Base-by-base conservation (phyloP, 257 asterid species). In the Scutellaria minor region DNA sequence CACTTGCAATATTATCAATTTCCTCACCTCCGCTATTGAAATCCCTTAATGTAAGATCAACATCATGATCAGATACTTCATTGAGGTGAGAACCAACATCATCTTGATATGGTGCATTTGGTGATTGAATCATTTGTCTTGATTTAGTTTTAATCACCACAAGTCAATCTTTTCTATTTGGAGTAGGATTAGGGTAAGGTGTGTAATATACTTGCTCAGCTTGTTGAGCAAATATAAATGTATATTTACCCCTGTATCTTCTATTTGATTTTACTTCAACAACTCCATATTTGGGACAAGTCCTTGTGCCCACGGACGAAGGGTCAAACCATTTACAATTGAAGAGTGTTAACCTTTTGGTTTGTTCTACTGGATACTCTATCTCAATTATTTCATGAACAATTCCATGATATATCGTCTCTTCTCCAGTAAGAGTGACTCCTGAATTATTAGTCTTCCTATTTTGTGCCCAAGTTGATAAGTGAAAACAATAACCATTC, bases 401-500 rank as follows among this genome's bases (percentile, higher is more conserved):
- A 14, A 20, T 1, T 7, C 22, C 22, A 51, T 51, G 22, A n/a
- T 51, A 51, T 11, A 11, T 13, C 2, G 0, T 12, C 24, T 51
- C 8, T 5, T 13, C 56, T 51, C 20, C 20, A 31, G 5, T 31
- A 31, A 31, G 37, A 31, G 37, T 5, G 31, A 58, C 10, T 13
- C 5, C 22, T 12, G 22, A 35, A 31, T 35, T 61, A 61, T 61
- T n/a, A 6, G 60, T 39, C 7, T 37, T 13, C 6, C 46, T 13
- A 61, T 37, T 61, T 37, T 61, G 6, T 0, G 50, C 31, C 27
- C 27, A 13, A 39, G 13, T 14, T 0, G 50, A 37, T 13, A 11
- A 39, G 48, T 40, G 50, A 14, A 61, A 61, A n/a, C 50, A 61
- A 61, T 61, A 61, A 37, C 11, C 66, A 39, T 61, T 61, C 50